phyloP scores from a whole-genome alignment of 1,284 basidiomycete genomes.

The Microbotryomycetes sp. region DNA sequence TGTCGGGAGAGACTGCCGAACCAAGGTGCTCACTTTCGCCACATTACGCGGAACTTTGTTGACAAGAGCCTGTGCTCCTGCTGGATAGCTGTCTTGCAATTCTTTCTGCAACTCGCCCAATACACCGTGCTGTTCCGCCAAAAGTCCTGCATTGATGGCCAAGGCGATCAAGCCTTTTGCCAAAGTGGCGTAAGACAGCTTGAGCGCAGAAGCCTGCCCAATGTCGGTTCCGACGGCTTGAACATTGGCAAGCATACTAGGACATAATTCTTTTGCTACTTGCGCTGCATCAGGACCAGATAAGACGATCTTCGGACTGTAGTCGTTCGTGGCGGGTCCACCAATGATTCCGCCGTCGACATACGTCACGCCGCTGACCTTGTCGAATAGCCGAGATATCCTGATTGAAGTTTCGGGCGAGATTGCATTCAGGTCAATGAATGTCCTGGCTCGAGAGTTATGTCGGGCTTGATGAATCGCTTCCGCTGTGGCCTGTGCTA shows the following conservation, averaged over 20 bases:
- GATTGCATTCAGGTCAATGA: slow-evolving; percentile 4
- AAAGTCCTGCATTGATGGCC: neutral
- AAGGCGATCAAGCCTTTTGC: neutral
- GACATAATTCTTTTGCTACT: neutral
- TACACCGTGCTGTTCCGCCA: neutral
- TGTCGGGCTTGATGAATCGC: too few relatives aligned
- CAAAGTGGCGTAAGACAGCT: neutral
- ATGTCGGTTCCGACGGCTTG: neutral
- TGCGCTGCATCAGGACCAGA: neutral
- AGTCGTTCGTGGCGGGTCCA: slow-evolving; percentile 1
- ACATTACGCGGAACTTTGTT: neutral
- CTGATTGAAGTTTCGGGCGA: neutral
- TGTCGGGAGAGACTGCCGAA: neutral
- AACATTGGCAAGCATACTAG: neutral
- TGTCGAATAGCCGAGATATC: neutral
- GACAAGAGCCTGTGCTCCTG: neutral
- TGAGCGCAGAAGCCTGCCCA: neutral
- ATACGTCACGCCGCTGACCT: neutral
- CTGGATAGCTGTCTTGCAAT: neutral
- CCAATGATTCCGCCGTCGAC: slow-evolving; percentile 7
- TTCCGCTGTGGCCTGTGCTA: neutral
- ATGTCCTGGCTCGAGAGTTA: neutral
- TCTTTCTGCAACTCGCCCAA: neutral
- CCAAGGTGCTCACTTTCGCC: neutral
- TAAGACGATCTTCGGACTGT: neutral